A percentile compares a stretch with the other conserved stretches of the same genome.
Conservation (phyloP, 129 eudicot genomes). For the Flaveria trinervia region DNA sequence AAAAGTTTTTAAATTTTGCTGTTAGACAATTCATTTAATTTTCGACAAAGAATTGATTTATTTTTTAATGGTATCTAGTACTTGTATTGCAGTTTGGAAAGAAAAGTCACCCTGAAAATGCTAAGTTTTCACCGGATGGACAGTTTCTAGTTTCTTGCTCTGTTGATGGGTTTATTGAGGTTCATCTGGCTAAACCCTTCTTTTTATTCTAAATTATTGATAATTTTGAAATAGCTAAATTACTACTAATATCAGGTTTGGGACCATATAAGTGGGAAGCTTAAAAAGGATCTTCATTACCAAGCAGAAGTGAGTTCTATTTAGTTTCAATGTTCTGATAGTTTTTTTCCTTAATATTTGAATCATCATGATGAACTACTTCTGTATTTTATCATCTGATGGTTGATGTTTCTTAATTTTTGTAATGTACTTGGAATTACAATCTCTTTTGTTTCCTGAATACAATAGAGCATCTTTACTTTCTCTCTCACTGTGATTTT, state of each 20-base stretch:
- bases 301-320: slow-evolving; percentile 87
- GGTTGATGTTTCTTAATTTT: not conserved
- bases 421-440: not conserved
- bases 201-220: slow-evolving; percentile 14
- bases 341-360: not conserved
- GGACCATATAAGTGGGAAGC: slow-evolving; percentile 92
- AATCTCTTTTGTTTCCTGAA: not conserved
- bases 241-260: slow-evolving; percentile 58
- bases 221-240: not conserved
- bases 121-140: slow-evolving; percentile 96
- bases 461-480: not conserved
- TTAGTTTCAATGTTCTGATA: not conserved
- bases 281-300: slow-evolving; percentile 95
- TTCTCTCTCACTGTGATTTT: not conserved
- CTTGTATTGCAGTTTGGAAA: slow-evolving; percentile 83
- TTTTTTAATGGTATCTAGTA: slow-evolving; percentile 17
- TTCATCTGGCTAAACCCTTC: slow-evolving; percentile 21
- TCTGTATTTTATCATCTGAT: not conserved
- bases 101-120: slow-evolving; percentile 92
- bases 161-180: slow-evolving; percentile 98
- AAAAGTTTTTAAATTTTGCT: not conserved
- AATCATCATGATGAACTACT: not conserved
- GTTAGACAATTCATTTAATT: not conserved
- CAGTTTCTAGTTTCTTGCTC: slow-evolving; percentile 98
- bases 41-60: not conserved